These are phyloP conservation scores for Mycosarcoma mackinlayi DNA, from an alignment of 1,284 basidiomycete species.

Conservation along the genomic window DNA sequence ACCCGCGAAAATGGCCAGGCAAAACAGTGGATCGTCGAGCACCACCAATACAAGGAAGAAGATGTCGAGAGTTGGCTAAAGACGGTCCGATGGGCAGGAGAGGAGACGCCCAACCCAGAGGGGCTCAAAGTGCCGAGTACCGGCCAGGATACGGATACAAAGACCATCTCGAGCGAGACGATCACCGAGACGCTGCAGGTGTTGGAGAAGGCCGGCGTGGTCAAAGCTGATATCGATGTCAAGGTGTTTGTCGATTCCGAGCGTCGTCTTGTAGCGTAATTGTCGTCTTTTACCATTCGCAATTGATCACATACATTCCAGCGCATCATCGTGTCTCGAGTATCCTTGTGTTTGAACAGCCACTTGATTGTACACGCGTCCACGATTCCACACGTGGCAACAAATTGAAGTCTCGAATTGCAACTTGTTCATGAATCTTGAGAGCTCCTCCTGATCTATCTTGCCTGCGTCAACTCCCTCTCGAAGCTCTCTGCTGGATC, in stretches of 20 bases:
- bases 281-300: no score
- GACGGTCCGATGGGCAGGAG: constrained; percentile 62
- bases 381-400: no score
- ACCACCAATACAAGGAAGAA: constrained; percentile 73
- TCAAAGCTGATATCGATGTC: constrained; percentile 20
- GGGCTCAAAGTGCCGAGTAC: constrained; percentile 14
- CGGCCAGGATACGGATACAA: constrained; percentile 48
- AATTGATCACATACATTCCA: no score
- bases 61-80: constrained; percentile 76
- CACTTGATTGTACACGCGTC: no score
- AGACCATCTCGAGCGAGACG: constrained; percentile 40
- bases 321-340: no score
- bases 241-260: constrained; percentile 19
- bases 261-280: constrained; percentile 32
- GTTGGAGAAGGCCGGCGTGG: constrained; percentile 59
- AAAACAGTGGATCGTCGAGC: constrained; percentile 42
- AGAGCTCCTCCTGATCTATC: constrained; percentile 3
- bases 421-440: background rate
- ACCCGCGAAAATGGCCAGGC: constrained; percentile 21
- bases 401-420: background rate
- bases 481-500: constrained; percentile 55
- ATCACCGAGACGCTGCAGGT: constrained; percentile 47
- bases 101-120: constrained; percentile 43
- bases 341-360: no score
- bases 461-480: constrained; percentile 41